These are phyloP conservation scores for Trypanosoma conorhini DNA, from an alignment of 208 protist genomes.

Conservation along the genomic window DNA sequence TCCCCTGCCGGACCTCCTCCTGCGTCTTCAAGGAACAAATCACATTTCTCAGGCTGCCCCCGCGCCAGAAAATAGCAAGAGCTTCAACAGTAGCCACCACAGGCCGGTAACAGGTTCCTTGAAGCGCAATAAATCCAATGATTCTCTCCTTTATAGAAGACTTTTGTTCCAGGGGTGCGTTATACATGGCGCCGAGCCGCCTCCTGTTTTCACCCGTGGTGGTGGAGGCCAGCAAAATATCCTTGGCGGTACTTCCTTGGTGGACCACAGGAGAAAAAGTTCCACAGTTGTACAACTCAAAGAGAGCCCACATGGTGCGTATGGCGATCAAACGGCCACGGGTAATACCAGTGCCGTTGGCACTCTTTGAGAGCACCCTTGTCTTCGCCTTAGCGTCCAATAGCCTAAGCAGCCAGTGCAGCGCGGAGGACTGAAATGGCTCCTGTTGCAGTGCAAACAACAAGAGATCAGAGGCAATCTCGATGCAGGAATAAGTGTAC, in stretches of 20 bases:
- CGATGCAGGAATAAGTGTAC: not conserved
- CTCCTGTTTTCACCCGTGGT: slow-evolving; percentile 1
- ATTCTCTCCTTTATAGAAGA: slow-evolving; percentile 13
- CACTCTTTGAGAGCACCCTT: slow-evolving; percentile 2
- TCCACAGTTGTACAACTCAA: slow-evolving; percentile 7
- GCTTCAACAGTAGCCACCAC: slow-evolving; percentile 13
- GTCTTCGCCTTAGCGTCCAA: slow-evolving; percentile 14
- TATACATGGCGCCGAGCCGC: not conserved
- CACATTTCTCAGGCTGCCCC: slow-evolving; percentile 4
- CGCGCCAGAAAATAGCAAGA: slow-evolving; percentile 12
- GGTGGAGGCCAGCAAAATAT: slow-evolving; percentile 1
- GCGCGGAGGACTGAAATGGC: slow-evolving; percentile 13
- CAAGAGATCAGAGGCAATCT: slow-evolving; percentile 27
- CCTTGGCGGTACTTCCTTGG: not conserved
- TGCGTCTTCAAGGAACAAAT: slow-evolving; percentile 1
- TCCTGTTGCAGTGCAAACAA: slow-evolving; percentile 26
- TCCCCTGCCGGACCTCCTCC: not conserved
- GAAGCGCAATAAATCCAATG: slow-evolving; percentile 4
- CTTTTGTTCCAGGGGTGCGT: slow-evolving; percentile 3
- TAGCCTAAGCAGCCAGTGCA: slow-evolving; percentile 17
- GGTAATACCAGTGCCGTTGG: not conserved
- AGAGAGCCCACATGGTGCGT: slow-evolving; percentile 18
- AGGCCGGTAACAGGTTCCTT: slow-evolving; percentile 22
- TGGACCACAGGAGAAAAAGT: not conserved
- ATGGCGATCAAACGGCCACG: slow-evolving; percentile 32